Evolutionary conservation across 805 yeast genomes (phyloP).

Genomic region (Barnettozyma wickerhamii): DNA sequence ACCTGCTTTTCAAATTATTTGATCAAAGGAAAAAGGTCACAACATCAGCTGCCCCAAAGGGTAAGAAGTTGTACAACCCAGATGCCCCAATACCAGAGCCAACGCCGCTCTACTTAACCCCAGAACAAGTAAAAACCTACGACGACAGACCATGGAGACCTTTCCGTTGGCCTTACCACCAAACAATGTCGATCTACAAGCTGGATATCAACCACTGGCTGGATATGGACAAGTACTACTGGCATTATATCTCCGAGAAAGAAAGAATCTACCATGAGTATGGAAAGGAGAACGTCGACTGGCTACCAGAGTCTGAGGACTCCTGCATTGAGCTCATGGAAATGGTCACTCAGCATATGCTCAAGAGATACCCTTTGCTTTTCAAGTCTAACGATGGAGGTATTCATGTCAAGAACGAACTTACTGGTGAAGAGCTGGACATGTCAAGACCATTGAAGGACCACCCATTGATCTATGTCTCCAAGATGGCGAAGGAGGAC

Average conservation of each 20-base stretch:
- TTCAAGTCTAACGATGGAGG: constrained; percentile 50
- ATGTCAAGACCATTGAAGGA: constrained; percentile 56
- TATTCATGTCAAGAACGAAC: constrained; percentile 50
- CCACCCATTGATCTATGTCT: constrained; percentile 57
- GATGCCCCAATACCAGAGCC: constrained; percentile 29
- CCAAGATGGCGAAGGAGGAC: constrained; percentile 73
- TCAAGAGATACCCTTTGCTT: constrained; percentile 56
- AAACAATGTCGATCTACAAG: constrained; percentile 70
- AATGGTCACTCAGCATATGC: constrained; percentile 54
- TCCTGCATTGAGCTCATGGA: constrained; percentile 63
- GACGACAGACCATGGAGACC: constrained; percentile 83
- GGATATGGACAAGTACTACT: constrained; percentile 74
- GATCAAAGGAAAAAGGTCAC: constrained; percentile 6
- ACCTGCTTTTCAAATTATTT: constrained; percentile 7
- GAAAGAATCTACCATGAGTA: constrained; percentile 51
- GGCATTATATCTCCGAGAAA: constrained; percentile 62
- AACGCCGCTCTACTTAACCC: constrained; percentile 58
- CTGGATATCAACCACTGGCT: constrained; percentile 74
- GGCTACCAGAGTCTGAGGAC: constrained; percentile 61
- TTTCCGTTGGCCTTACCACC: constrained; percentile 76
- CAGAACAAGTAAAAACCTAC: constrained; percentile 59
- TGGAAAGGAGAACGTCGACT: constrained; percentile 59
- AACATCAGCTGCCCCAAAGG: constrained; percentile 1
- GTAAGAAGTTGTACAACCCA: constrained; percentile 8
- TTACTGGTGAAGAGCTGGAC: constrained; percentile 60